These are phyloP conservation scores for Podila minutissima DNA, from an alignment of 192 early-diverging fungal species.

Conservation along the genomic window DNA sequence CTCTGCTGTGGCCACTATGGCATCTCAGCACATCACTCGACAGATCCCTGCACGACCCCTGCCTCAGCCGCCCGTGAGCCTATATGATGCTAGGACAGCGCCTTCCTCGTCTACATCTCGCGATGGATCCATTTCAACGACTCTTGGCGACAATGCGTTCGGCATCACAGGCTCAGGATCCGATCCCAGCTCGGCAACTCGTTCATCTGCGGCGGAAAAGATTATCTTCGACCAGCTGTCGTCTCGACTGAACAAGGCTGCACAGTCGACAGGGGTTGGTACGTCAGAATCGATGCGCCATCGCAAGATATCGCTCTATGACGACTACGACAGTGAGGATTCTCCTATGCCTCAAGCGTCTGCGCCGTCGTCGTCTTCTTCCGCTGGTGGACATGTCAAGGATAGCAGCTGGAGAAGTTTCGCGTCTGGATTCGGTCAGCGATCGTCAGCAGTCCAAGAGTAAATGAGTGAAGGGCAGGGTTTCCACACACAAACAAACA, in stretches of 20 bases:
- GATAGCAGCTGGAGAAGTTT: conserved; percentile 20
- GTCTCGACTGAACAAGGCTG: conserved; percentile 25
- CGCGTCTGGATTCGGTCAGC: not conserved
- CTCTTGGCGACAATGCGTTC: conserved; percentile 10
- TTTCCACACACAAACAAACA: not conserved
- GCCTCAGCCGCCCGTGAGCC: conserved; percentile 24
- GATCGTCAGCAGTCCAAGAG: not conserved
- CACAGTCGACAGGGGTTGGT: conserved; percentile 5
- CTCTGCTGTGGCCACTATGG: conserved; percentile 38
- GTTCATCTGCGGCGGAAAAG: conserved; percentile 1
- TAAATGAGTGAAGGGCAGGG: not conserved
- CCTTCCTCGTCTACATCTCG: conserved; percentile 12
- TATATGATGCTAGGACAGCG: conserved; percentile 5
- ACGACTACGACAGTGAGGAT: conserved; percentile 9
- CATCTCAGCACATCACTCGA: conserved; percentile 15
- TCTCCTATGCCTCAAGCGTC: not conserved
- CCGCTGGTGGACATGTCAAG: not conserved
- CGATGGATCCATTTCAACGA: not conserved
- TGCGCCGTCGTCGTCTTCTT: not conserved
- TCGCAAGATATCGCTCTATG: conserved; percentile 41
- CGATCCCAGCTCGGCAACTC: not conserved
- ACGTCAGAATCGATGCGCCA: conserved; percentile 6
- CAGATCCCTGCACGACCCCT: conserved; percentile 25
- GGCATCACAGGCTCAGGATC: conserved; percentile 5
- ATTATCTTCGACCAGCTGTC: conserved; percentile 15